Evolutionary conservation across 1,284 basidiomycete species (phyloP).

Genomic region (Rhizoctonia solani): DNA sequence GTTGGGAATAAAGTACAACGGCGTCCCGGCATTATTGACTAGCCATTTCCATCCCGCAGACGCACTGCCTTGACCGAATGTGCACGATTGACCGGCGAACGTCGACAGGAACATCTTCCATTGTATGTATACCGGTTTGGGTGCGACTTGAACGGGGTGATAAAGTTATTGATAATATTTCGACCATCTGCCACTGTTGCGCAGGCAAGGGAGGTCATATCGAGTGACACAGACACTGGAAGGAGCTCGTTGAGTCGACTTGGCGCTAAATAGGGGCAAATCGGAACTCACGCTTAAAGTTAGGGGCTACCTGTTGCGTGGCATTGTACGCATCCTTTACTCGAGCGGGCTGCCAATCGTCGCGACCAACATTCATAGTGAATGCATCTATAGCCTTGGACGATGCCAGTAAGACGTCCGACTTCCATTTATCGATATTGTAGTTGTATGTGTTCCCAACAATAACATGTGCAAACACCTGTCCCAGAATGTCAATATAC

Average conservation of each 20-base stretch:
- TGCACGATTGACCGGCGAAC: conserved; percentile 49
- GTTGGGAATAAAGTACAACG: conserved; percentile 45
- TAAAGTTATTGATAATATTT: conserved; percentile 43
- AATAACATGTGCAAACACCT: conserved; percentile 50
- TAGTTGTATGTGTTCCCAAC: conserved; percentile 49
- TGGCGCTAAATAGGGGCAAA: conserved; percentile 46
- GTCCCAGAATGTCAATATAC: too few species aligned
- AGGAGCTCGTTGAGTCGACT: conserved; percentile 39
- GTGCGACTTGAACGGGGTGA: conserved; percentile 42
- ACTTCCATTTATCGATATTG: conserved; percentile 44
- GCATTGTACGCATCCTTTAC: conserved; percentile 46
- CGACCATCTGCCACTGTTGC: conserved; percentile 42
- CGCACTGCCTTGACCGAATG: conserved; percentile 22
- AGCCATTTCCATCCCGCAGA: conserved; percentile 24
- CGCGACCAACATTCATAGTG: conserved; percentile 49
- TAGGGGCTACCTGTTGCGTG: conserved; percentile 42
- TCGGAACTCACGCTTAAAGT: conserved; percentile 46
- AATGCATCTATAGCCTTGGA: conserved; percentile 50
- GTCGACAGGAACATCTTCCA: conserved; percentile 48
- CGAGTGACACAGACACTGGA: conserved; percentile 26
- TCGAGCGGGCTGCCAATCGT: conserved; percentile 45
- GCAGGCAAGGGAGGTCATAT: conserved; percentile 40
- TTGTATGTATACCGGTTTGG: conserved; percentile 46
- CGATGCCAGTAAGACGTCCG: conserved; percentile 47
- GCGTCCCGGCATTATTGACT: conserved; percentile 6